Base-by-base conservation (phyloP, 1,284 basidiomycete genomes). In the Cutaneotrichosporon dermatis region DNA sequence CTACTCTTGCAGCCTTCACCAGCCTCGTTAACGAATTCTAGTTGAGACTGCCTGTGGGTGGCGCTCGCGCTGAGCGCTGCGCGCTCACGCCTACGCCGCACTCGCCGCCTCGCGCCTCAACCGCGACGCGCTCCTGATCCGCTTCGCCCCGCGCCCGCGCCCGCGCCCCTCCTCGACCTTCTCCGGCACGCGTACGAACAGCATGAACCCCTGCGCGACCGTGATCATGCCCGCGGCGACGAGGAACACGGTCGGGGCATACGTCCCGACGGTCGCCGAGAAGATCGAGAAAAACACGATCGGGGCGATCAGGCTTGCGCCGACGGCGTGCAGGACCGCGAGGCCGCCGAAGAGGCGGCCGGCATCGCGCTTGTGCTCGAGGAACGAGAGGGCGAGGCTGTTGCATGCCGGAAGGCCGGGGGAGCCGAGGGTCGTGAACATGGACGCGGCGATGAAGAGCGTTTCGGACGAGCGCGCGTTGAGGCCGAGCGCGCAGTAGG, bases 401-500 rank as follows among this genome's bases (percentile, higher is more conserved):
- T 74, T 75, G 42, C 65, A 58, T 6, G 76, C 75, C 1, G 78
- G 72, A 11, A 55, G 54, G 4, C 64, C 55, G 4, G 72, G 70
- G 1, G 71, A 59, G 13, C 74, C 77, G 34, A 78, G 63, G 0
- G 73, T 70, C 10, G 70, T 37, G 4, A 73, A 12, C 1, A 63
- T 61, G 8, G 73, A 70, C 25, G 69, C 54, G 5, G 68, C 13
- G 44, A 79, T 59, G 63, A 78, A 79, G 33, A 68, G 52, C 8
- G 7, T 5, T 7, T 13, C 11, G n/a, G 51, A 55, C 33, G 15
- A 12, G 54, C 60, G 53, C 7, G 64, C 58, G 57, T 69, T 63
- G 51, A 72, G 48, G 2, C 69, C 62, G 78, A 89, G 82, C 40
- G 81, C 61, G 12, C 79, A 62, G 69, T 85, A 87, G 10, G 82